Conservation (phyloP, 495 filamentous ascomycete species). For the Trichoderma virens region DNA sequence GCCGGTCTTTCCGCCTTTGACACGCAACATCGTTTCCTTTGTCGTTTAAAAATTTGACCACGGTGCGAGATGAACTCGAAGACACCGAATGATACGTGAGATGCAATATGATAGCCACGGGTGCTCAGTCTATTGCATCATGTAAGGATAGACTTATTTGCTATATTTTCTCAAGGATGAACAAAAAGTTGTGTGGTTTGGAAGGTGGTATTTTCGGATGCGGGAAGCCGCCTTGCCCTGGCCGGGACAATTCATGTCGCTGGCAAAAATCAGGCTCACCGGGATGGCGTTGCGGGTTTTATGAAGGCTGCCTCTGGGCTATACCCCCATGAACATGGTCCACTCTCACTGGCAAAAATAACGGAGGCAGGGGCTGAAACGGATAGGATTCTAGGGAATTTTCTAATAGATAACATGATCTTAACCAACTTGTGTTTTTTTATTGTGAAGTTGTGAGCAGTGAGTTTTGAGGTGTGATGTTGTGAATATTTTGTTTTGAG, state of each 20-base stretch:
- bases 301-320: constrained; percentile 10
- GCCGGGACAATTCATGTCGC: not conserved
- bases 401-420: constrained; percentile 8
- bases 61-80: constrained; percentile 14
- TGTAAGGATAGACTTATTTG: constrained; percentile 31
- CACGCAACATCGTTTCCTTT: constrained; percentile 16
- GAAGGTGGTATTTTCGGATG: not conserved
- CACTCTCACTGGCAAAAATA: not conserved
- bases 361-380: not conserved
- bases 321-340: constrained; percentile 11
- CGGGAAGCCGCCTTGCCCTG: not conserved
- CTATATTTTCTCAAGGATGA: constrained; percentile 10
- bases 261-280: constrained; percentile 8
- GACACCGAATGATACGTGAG: not conserved
- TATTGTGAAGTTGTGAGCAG: not conserved
- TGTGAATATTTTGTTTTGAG: too few relatives aligned
- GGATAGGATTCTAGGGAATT: constrained; percentile 4
- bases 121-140: constrained; percentile 14
- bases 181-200: constrained; percentile 11
- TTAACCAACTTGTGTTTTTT: not conserved
- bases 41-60: constrained; percentile 14
- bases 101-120: constrained; percentile 10
- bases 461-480: too few relatives aligned
- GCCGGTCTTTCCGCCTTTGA: not conserved
- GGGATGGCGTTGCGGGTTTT: constrained; percentile 12